Evolutionary conservation across 2,329 filamentous ascomycete genomes (phyloP), one percentile per base, ranked within the genome.

Genomic region (Ophiostoma perfectum): DNA sequence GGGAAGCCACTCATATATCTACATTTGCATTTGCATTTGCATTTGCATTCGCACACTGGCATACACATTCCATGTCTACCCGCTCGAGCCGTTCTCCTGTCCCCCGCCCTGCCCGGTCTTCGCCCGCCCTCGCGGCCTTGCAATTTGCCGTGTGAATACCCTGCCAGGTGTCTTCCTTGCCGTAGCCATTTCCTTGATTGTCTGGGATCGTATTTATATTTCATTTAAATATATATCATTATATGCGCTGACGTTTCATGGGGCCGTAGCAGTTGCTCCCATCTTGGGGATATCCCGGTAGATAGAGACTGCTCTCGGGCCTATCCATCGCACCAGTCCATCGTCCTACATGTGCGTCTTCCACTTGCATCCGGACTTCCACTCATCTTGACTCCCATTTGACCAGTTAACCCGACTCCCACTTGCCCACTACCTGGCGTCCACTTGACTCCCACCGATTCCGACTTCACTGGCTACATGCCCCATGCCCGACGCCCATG

Each of bases 101-200:
- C 27, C 27, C 55, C 55, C 27, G 55, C 55, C 55, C 55, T 49
- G 45, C 45, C 45, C 45, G 27, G 27, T 27, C 27, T 60, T 27
- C 27, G 27, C 27, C 55, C 55, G 55, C 27, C 14, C 27, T 60
- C 55, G 12, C 55, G 27, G 27, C 27, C 55, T 27, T 27, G 27
- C 27, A 27, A 27, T 27, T 27, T 27, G 27, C 27, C 18, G 49
- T 55, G 18, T 55, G 18, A 27, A 18, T 55, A 55, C 11, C 7
- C 49, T 55, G 49, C 49, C 49, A 27, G 49, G 49, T 55, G 18
- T 55, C 27, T 27, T 27, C 27, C 27, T 27, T 27, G 27, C 27
- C 49, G n/a, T 11, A 18, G 18, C n/a, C 49, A 55, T 55, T 55
- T 55, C 49, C 49, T 55, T 55, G 49, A 55, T 55, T 55, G 7